Evolutionary conservation across 345 rosid genomes (phyloP).

Genomic region (Sisymbrium irio): DNA sequence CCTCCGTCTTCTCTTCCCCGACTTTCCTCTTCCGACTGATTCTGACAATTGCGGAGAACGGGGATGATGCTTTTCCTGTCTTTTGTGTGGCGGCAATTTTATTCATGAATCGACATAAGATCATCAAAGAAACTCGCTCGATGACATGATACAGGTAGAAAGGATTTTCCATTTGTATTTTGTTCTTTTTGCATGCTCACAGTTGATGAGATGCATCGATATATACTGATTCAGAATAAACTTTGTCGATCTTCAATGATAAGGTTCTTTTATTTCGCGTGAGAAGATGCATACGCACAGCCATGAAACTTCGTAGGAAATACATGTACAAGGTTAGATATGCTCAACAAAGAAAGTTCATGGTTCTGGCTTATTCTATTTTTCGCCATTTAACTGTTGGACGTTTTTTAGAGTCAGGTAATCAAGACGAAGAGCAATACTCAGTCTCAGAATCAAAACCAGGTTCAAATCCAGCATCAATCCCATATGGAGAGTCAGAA

Average conservation of each 20-base stretch:
- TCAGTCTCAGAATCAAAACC: conserved; percentile 22
- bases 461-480: conserved; percentile 32
- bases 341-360: conserved; percentile 2
- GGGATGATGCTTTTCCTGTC: conserved; percentile 71
- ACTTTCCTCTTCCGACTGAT: too few species aligned
- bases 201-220: conserved; percentile 11
- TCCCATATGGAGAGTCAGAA: conserved; percentile 32
- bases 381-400: conserved; percentile 22
- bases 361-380: background rate
- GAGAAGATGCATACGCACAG: conserved; percentile 62
- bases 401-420: conserved; percentile 49
- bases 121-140: conserved; percentile 75
- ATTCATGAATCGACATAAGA: conserved; percentile 80
- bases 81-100: conserved; percentile 92
- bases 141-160: conserved; percentile 88
- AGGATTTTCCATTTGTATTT: background rate
- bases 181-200: background rate
- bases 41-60: too few species aligned
- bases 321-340: conserved; percentile 70
- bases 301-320: conserved; percentile 83
- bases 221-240: conserved; percentile 17
- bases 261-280: conserved; percentile 67
- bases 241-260: conserved; percentile 81
- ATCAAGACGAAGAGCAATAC: conserved; percentile 41
- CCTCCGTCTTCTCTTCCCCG: too few species aligned